Base-by-base conservation (phyloP, 192 early-diverging fungal species). In the Backusella sp. region DNA sequence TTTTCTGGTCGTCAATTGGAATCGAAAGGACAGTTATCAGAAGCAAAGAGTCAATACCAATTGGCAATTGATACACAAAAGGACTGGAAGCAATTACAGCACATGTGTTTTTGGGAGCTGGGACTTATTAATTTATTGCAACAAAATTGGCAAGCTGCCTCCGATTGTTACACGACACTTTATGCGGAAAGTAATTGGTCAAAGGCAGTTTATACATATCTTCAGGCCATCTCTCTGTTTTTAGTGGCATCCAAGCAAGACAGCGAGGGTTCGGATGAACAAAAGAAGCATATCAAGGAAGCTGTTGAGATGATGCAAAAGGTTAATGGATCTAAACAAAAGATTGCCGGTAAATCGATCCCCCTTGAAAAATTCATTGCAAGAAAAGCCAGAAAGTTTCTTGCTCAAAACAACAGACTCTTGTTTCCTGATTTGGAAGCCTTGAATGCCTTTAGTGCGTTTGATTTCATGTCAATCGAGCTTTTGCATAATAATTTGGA, bases 291-390 rank as follows among this genome's bases (percentile, higher is more conserved):
- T n/a, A 69, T 80, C 8, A 73, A 82, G 46, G n/a, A 69, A 19
- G 76, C 86, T 17, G 75, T 78, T 59, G 73, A 85, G 8, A 80
- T 92, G 78, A 91, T 97, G 88, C 76, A 76, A 23, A 85, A 89
- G 32, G 93, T 97, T 11, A 90, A 91, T 15, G 81, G 75, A 30
- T 78, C 87, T 14, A 87, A 85, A 76, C 91, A 92, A 83, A 94
- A 90, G 77, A 88, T 97, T 11, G 96, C 94, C 26, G 96, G 96
- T 23, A 94, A 94, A 81, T 90, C 90, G 3, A 86, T 97, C 36
- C 94, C 94, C 11, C 76, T 97, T 34, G 96, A 97, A 84, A 96
- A 96, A 83, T 96, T 92, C 81, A 91, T 96, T 21, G 86, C 91
- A 30, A 90, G 96, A 67, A 97, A 97, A 80, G 84, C 91, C 4